Evolutionary conservation across 345 rosid species (phyloP).

Genomic region (Citrus cavaleriei): DNA sequence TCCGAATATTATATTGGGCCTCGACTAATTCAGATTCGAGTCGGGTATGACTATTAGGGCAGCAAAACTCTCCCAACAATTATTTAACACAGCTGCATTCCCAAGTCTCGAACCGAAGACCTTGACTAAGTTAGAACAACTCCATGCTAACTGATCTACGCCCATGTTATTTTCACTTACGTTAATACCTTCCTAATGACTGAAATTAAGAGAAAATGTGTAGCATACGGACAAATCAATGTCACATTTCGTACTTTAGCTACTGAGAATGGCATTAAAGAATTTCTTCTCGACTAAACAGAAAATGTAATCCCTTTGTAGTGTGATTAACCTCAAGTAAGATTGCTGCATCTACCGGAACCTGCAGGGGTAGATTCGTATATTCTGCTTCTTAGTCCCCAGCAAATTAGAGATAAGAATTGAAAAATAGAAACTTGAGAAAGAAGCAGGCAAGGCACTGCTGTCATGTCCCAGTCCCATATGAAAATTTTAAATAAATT

Average conservation of each 20-base stretch:
- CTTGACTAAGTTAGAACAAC: accelerated
- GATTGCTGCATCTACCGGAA: neutral
- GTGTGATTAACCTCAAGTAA: neutral
- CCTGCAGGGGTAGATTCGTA: neutral
- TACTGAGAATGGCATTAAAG: neutral
- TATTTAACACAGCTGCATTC: accelerated
- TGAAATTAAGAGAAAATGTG: no score
- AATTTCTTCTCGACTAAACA: neutral
- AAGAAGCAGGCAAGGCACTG: neutral
- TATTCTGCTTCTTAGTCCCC: neutral
- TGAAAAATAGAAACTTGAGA: neutral
- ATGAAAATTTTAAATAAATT: neutral
- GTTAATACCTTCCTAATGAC: no score
- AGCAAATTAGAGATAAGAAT: neutral
- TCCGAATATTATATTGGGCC: accelerated
- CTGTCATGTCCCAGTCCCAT: neutral
- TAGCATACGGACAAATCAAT: no score
- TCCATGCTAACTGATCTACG: accelerated
- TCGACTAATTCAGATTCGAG: accelerated
- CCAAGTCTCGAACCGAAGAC: accelerated
- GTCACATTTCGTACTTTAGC: no score
- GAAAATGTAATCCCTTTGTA: neutral
- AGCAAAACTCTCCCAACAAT: accelerated
- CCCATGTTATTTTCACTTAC: no score
- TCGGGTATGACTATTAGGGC: accelerated